Evolutionary conservation across 2,329 filamentous ascomycete genomes (phyloP), one percentile per base, ranked within the genome.

Genomic region (Aspergillus sp.): DNA sequence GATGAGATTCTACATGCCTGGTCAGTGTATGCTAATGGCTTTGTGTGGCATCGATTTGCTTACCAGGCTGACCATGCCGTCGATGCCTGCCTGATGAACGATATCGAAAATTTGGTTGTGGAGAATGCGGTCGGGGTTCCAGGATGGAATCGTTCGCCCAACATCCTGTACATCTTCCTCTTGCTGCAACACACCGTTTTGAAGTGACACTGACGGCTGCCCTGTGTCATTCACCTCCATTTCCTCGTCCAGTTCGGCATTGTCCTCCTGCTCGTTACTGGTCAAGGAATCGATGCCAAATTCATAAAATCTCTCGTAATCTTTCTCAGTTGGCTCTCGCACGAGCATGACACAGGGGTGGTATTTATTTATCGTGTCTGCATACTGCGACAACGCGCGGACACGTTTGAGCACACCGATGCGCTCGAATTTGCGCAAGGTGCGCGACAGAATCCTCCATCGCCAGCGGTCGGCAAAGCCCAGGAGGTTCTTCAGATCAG

Each of bases 121-220:
- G 20, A 83, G 62, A 14, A 72, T 72, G 7, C 76, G 67, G 58
- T 83, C 79, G 2, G 82, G 79, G 6, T 70, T 78, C 83, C 83
- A 86, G 53, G 72, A 73, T 6, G 82, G 79, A 14, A 78, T 65
- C 13, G 73, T 65, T 21, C 76, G 68, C 17, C 65, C 68, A 47
- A 63, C 58, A 25, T 69, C 63, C 29, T 67, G 63, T 55, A 64
- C 58, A 14, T 59, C 58, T 41, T 63, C 57, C 34, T 66, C 57
- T 38, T 51, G 48, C 17, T 61, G 55, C 23, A 64, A 54, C n/a
- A 61, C 40, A 9, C 54, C 59, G 11, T 60, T 53, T 3, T 58
- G 56, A 9, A 45, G 50, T n/a, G 53, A 49, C 7, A 55, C 50
- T 4, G 58, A 17, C 4, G 51, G 47, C 7, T 21, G 48, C 17